phyloP scores from a whole-genome alignment of 2,329 filamentous ascomycete genomes.

The Aspergillus quadricinctus region DNA sequence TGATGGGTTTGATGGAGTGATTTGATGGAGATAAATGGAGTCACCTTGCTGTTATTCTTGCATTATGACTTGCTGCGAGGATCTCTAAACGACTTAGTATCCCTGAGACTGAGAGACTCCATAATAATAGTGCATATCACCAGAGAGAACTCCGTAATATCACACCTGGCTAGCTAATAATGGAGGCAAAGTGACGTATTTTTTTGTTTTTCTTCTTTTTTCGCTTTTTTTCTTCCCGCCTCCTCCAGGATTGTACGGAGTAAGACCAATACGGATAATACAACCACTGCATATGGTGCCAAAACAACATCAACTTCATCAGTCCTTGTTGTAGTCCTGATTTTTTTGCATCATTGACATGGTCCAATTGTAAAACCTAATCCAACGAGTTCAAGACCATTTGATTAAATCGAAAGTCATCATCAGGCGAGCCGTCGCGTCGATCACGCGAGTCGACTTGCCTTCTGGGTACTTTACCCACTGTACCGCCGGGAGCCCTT shows the following conservation, averaged over 20 bases:
- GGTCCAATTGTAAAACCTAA: neutral
- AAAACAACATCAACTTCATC: neutral
- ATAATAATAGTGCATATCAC: neutral
- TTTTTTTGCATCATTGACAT: neutral
- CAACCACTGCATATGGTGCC: neutral
- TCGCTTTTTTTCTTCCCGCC: slow-evolving; percentile 10
- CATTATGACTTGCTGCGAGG: neutral
- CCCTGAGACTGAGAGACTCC: neutral
- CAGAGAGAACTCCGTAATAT: no score
- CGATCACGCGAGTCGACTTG: neutral
- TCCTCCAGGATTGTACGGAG: neutral
- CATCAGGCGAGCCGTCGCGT: neutral
- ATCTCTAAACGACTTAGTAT: neutral
- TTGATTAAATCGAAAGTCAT: neutral
- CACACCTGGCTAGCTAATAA: neutral
- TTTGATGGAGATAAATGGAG: neutral
- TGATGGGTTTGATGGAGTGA: neutral
- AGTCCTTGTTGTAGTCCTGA: neutral
- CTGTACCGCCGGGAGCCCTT: neutral
- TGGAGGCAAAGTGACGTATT: neutral
- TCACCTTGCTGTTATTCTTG: neutral
- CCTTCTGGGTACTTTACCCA: neutral
- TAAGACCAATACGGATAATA: neutral
- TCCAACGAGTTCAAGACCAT: neutral
- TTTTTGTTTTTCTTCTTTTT: slow-evolving; percentile 11